These are phyloP conservation scores for Hortiboletus flavorubellus DNA, from an alignment of 768 basidiomycete genomes.

Conservation along the genomic window DNA sequence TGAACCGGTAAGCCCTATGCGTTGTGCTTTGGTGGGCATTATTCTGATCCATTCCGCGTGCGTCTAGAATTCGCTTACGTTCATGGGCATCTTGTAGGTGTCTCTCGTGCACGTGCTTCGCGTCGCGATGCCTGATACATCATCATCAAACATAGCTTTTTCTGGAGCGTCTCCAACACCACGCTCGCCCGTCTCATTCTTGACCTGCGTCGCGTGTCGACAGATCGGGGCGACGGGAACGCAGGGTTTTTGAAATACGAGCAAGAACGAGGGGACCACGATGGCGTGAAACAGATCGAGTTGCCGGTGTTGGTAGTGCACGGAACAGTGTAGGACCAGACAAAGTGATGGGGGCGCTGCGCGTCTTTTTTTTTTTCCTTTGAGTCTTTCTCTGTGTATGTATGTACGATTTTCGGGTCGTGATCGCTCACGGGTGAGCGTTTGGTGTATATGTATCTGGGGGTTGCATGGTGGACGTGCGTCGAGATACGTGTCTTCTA, in stretches of 20 bases:
- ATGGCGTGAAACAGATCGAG: not conserved
- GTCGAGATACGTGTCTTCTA: too few relatives aligned
- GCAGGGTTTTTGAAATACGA: not conserved
- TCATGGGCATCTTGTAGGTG: constrained; percentile 23
- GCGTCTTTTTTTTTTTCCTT: too few relatives aligned
- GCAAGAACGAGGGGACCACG: not conserved
- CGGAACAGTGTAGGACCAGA: too few relatives aligned
- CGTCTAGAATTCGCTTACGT: constrained; percentile 17
- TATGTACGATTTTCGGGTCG: too few relatives aligned
- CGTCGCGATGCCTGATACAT: not conserved
- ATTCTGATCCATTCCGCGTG: not conserved
- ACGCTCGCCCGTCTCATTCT: constrained; percentile 34
- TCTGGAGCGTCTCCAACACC: constrained; percentile 35
- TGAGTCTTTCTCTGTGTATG: not conserved
- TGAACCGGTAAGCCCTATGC: constrained; percentile 22
- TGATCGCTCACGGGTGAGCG: too few relatives aligned
- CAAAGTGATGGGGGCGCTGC: too few relatives aligned
- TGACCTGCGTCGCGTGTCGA: constrained; percentile 28
- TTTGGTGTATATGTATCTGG: not conserved
- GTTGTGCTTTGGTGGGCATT: not conserved
- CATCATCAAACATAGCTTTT: constrained; percentile 22
- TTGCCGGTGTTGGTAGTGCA: not conserved
- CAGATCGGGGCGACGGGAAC: not conserved
- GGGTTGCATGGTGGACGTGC: too few relatives aligned
- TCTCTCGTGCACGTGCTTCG: not conserved